Evolutionary conservation across 1,139 yeast species (phyloP).

Genomic region (Nakaseomyces nivariensis): DNA sequence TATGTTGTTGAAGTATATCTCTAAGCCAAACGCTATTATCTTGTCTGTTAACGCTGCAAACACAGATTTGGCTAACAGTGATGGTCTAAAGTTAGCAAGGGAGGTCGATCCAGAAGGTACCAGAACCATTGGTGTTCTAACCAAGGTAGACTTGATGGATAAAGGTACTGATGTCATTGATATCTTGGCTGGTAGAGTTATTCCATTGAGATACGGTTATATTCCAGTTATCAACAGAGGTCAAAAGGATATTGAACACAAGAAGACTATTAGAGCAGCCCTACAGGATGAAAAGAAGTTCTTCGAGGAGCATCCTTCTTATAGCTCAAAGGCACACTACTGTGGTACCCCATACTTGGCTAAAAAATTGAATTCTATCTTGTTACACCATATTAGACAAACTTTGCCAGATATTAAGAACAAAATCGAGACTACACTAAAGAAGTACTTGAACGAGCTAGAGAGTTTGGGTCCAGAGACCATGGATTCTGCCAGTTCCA

Average conservation of each 20-base stretch:
- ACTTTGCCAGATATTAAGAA: conserved; percentile 91
- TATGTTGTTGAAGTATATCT: conserved; percentile 86
- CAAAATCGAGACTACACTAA: conserved; percentile 74
- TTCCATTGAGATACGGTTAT: conserved; percentile 90
- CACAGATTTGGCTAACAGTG: conserved; percentile 95
- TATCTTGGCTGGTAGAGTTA: conserved; percentile 89
- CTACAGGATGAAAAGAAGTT: conserved; percentile 67
- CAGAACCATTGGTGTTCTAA: conserved; percentile 92
- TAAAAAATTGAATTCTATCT: conserved; percentile 79
- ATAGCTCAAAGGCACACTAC: conserved; percentile 74
- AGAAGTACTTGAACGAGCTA: conserved; percentile 76
- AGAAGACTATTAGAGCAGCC: conserved; percentile 84
- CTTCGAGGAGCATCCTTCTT: conserved; percentile 69
- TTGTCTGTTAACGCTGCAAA: conserved; percentile 95
- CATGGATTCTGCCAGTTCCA: conserved; percentile 79
- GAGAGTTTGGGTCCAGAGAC: conserved; percentile 72
- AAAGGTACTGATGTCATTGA: conserved; percentile 98
- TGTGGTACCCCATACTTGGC: conserved; percentile 98
- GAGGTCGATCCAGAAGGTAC: conserved; percentile 98
- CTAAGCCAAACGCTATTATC: conserved; percentile 93
- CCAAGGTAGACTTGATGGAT: conserved; percentile 96
- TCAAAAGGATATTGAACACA: conserved; percentile 84
- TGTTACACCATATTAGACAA: conserved; percentile 85
- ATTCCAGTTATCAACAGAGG: conserved; percentile 98
- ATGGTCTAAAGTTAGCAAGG: conserved; percentile 90